A percentile compares a stretch with the other conserved stretches of the same genome.
Evolutionary conservation across 345 rosid species (phyloP).

Genomic region (Garcia nutans): DNA sequence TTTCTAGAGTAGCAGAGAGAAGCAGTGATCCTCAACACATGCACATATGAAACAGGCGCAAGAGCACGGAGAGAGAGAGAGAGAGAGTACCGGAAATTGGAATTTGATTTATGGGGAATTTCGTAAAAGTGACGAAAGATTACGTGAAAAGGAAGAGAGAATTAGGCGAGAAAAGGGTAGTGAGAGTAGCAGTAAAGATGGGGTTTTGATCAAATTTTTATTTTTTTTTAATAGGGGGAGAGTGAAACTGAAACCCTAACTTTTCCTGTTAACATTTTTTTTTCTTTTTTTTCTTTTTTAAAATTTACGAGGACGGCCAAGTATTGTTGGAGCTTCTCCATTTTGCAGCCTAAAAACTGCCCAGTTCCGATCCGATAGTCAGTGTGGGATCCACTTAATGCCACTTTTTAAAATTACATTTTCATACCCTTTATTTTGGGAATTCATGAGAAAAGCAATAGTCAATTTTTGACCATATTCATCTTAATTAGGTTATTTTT

Average conservation of each 20-base stretch:
- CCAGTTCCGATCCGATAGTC: neutral
- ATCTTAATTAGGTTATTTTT: no score
- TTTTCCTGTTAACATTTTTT: neutral
- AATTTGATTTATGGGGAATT: neutral
- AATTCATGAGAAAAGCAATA: no score
- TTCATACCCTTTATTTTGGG: no score
- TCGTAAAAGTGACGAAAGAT: neutral
- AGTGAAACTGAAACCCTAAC: conserved; percentile 21
- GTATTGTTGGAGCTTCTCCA: neutral
- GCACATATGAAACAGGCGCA: neutral
- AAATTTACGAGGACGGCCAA: neutral
- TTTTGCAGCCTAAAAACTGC: neutral
- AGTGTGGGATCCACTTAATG: no score
- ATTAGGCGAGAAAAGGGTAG: neutral
- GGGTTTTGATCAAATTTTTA: conserved; percentile 1
- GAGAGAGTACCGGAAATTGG: conserved; percentile 1
- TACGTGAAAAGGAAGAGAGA: neutral
- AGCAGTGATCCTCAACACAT: neutral
- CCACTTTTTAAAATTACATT: no score
- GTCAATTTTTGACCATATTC: no score
- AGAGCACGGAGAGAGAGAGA: neutral
- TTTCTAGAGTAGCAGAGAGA: neutral
- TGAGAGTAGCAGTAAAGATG: neutral
- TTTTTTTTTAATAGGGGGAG: conserved; percentile 4
- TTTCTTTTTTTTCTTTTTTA: neutral